These are phyloP conservation scores for Globisporangium alternatum DNA, from an alignment of 352 stramenopile genomes.

Conservation along the genomic window DNA sequence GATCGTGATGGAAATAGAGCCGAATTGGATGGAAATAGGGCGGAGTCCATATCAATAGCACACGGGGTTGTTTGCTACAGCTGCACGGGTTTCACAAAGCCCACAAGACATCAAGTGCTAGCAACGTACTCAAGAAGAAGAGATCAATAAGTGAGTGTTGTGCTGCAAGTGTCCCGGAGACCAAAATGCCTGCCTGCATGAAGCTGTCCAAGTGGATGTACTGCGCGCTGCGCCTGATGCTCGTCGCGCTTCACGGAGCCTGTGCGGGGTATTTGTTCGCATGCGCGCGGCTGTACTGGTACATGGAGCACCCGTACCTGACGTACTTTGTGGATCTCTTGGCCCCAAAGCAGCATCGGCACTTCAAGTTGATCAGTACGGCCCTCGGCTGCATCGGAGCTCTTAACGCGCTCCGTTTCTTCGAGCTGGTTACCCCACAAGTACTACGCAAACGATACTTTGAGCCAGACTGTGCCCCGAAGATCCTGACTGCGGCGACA, in stretches of 20 bases:
- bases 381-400: constrained; percentile 19
- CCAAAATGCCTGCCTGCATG: not conserved
- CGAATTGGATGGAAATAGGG: not conserved
- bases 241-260: not conserved
- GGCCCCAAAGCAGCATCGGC: constrained; percentile 16
- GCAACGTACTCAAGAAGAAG: not conserved
- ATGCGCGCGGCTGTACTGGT: constrained; percentile 23
- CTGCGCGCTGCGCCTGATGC: not conserved
- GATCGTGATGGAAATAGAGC: not conserved
- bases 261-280: constrained; percentile 21
- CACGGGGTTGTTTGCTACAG: too few relatives aligned
- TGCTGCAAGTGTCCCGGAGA: not conserved
- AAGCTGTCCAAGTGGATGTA: not conserved
- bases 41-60: not conserved
- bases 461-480: not conserved
- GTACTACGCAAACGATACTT: not conserved
- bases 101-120: not conserved
- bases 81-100: not conserved
- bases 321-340: constrained; percentile 29
- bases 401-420: constrained; percentile 4
- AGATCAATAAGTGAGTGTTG: not conserved
- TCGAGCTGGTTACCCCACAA: not conserved
- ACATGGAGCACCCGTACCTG: constrained; percentile 25
- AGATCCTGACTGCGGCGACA: not conserved
- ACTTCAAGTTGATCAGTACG: constrained; percentile 20